phyloP scores from a whole-genome alignment of 805 yeast species.

The Candida boleticola region DNA sequence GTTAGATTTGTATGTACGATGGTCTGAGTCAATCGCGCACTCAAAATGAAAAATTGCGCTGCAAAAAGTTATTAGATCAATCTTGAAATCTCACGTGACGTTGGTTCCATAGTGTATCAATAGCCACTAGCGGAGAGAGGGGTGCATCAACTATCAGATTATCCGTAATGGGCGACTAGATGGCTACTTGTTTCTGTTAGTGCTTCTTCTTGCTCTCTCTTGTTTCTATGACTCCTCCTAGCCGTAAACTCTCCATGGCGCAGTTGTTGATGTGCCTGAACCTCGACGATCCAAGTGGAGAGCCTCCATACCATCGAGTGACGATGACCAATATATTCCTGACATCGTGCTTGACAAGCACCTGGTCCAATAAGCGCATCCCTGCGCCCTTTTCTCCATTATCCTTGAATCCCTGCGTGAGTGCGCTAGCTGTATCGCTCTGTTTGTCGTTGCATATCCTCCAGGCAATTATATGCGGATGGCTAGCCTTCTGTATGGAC shows the following conservation, averaged over 20 bases:
- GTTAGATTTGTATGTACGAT: too few relatives aligned
- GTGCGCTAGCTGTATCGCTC: conserved; percentile 12
- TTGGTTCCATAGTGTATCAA: too few relatives aligned
- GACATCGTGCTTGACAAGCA: conserved; percentile 48
- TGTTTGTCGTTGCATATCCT: too few relatives aligned
- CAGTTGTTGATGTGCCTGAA: conserved; percentile 64
- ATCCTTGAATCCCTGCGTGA: conserved; percentile 63
- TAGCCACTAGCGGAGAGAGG: too few relatives aligned
- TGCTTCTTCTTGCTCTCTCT: too few relatives aligned
- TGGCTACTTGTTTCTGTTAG: too few relatives aligned
- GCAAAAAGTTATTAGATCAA: too few relatives aligned
- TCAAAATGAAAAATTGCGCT: background rate
- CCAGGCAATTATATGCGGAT: conserved; percentile 77
- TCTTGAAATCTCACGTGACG: too few relatives aligned
- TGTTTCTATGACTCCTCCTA: conserved; percentile 5
- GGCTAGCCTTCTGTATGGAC: conserved; percentile 56
- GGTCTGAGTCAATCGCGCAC: too few relatives aligned
- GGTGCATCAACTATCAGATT: too few relatives aligned
- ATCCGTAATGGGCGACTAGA: too few relatives aligned
- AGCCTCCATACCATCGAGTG: conserved; percentile 82
- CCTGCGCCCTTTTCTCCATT: conserved; percentile 81
- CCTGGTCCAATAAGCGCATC: conserved; percentile 46
- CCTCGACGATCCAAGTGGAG: conserved; percentile 67
- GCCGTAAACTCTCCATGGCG: conserved; percentile 48
- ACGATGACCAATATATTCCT: conserved; percentile 64